Evolutionary conservation across 2,329 filamentous ascomycete genomes (phyloP).

Genomic region (Aspergillus sp.): DNA sequence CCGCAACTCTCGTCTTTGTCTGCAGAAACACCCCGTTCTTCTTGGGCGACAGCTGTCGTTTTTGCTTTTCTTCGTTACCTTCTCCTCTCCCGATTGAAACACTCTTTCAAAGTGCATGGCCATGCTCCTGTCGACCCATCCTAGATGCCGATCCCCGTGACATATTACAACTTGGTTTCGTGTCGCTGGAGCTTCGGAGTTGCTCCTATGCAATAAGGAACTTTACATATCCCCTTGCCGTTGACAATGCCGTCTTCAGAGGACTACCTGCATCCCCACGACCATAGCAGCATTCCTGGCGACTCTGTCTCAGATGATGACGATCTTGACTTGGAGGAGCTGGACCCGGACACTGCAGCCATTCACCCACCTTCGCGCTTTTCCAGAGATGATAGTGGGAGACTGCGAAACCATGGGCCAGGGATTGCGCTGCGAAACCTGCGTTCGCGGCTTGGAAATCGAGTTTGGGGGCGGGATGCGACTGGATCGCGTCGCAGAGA

Average conservation of each 20-base stretch:
- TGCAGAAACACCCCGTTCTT: background rate
- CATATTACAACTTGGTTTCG: slow-evolving; percentile 14
- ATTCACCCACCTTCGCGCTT: slow-evolving; percentile 12
- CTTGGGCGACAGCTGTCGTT: slow-evolving; percentile 1
- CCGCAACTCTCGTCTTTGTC: too few species aligned
- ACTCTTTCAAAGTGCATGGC: too few species aligned
- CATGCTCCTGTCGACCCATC: slow-evolving; percentile 11
- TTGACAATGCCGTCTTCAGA: slow-evolving; percentile 27
- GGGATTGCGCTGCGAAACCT: slow-evolving; percentile 41
- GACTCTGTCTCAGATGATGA: slow-evolving; percentile 33
- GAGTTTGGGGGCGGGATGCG: slow-evolving; percentile 28
- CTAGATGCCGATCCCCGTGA: slow-evolving; percentile 13
- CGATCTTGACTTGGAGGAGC: slow-evolving; percentile 39
- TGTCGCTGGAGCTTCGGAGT: slow-evolving; percentile 10
- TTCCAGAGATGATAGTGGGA: slow-evolving; percentile 20
- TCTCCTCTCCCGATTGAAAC: background rate
- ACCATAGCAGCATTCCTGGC: slow-evolving; percentile 21
- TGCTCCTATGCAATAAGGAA: slow-evolving; percentile 10
- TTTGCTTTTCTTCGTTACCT: background rate
- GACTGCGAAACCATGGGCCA: slow-evolving; percentile 24
- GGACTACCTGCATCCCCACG: slow-evolving; percentile 27
- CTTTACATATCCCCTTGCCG: slow-evolving; percentile 1
- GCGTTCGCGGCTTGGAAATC: slow-evolving; percentile 39
- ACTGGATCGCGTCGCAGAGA: slow-evolving; percentile 31
- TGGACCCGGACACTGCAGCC: slow-evolving; percentile 29